These are phyloP conservation scores for Abrus precatorius DNA, from an alignment of 306 rosid species.

Conservation along the genomic window DNA sequence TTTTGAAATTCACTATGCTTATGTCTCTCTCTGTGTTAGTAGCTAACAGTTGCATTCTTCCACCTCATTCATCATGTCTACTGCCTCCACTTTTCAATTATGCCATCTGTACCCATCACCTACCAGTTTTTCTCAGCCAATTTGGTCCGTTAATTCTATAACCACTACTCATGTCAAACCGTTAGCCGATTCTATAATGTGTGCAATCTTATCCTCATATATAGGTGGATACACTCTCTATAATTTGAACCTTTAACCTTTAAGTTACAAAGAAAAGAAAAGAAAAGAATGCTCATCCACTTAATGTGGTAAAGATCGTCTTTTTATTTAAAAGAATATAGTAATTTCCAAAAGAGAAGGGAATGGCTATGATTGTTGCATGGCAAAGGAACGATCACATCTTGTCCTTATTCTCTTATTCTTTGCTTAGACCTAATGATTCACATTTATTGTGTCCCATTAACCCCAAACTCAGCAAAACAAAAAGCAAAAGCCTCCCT, in stretches of 20 bases:
- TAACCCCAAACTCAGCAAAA: too few relatives aligned
- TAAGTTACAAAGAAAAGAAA: too few relatives aligned
- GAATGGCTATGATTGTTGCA: too few relatives aligned
- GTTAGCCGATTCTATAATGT: background rate
- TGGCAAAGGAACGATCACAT: background rate
- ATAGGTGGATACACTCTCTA: too few relatives aligned
- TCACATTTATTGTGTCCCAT: background rate
- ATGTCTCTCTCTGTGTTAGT: background rate
- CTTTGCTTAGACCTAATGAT: background rate
- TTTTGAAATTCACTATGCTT: background rate
- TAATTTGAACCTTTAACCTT: too few relatives aligned
- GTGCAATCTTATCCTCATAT: too few relatives aligned
- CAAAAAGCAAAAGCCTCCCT: too few relatives aligned
- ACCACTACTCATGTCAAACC: background rate
- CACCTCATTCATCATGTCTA: background rate
- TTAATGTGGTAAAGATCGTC: too few relatives aligned
- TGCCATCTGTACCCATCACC: background rate
- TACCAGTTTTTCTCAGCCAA: slow-evolving; percentile 5
- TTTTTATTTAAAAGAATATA: too few relatives aligned
- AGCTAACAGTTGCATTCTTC: slow-evolving; percentile 26
- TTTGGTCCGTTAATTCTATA: background rate
- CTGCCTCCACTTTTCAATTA: background rate
- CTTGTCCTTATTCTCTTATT: background rate
- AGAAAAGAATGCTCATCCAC: too few relatives aligned
- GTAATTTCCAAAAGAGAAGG: too few relatives aligned